These are phyloP conservation scores for Chalaropsis ovoidea DNA, from an alignment of 2,329 filamentous ascomycete genomes.

Conservation along the genomic window DNA sequence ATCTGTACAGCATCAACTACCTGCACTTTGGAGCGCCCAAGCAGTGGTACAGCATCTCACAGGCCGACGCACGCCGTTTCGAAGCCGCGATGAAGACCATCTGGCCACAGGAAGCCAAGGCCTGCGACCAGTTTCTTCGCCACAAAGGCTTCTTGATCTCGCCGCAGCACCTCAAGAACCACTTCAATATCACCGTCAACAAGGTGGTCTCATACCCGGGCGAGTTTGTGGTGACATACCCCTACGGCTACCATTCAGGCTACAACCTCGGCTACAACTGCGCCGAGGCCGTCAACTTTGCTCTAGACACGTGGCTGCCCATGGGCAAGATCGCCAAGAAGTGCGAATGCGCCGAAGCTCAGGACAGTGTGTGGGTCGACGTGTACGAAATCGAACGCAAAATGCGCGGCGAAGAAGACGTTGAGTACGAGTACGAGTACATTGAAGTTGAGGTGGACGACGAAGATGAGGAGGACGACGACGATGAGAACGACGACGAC, in stretches of 20 bases:
- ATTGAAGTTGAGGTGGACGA: conserved; percentile 55
- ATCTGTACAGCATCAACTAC: conserved; percentile 99
- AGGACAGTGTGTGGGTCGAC: conserved; percentile 97
- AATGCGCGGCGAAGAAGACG: conserved; percentile 68
- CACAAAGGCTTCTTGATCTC: conserved; percentile 98
- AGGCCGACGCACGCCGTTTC: conserved; percentile 84
- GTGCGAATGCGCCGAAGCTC: conserved; percentile 86
- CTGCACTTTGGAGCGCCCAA: conserved; percentile 97
- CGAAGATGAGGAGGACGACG: conserved; percentile 45
- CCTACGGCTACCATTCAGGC: conserved; percentile 95
- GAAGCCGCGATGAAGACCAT: conserved; percentile 91
- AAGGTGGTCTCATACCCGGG: conserved; percentile 90
- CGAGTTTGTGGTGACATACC: conserved; percentile 96
- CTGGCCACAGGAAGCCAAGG: conserved; percentile 91
- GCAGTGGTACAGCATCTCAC: conserved; percentile 99
- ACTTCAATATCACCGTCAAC: conserved; percentile 94
- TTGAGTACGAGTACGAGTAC: conserved; percentile 70
- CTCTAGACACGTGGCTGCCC: conserved; percentile 85
- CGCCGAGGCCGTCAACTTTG: conserved; percentile 97
- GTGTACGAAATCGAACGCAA: conserved; percentile 93
- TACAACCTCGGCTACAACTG: conserved; percentile 98
- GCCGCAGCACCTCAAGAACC: conserved; percentile 70
- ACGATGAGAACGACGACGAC: conserved; percentile 52
- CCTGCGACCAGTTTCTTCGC: conserved; percentile 87
- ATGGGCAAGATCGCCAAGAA: conserved; percentile 94